These are phyloP conservation scores for Yamadazyma epiphylla DNA, from an alignment of 1,139 yeast genomes.

Conservation along the genomic window DNA sequence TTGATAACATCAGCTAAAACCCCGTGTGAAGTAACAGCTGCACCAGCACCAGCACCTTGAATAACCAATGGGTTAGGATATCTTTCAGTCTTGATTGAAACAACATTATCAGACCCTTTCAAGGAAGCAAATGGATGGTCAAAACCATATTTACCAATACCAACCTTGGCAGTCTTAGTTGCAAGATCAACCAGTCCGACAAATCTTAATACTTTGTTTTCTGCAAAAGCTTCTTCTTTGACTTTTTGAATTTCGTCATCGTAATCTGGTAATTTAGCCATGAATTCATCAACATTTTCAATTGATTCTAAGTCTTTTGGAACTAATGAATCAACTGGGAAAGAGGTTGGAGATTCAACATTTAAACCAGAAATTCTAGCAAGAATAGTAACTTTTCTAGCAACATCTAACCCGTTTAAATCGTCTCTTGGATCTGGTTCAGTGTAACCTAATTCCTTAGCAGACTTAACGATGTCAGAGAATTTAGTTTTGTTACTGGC, in stretches of 20 bases:
- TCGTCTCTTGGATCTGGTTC: slow-evolving; percentile 99
- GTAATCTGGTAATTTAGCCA: slow-evolving; percentile 74
- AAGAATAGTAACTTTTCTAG: slow-evolving; percentile 93
- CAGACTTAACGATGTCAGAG: slow-evolving; percentile 84
- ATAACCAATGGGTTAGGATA: slow-evolving; percentile 88
- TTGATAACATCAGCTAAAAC: slow-evolving; percentile 90
- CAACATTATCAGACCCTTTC: slow-evolving; percentile 94
- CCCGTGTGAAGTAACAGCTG: slow-evolving; percentile 98
- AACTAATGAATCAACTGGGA: slow-evolving; percentile 90
- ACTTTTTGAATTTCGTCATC: slow-evolving; percentile 76
- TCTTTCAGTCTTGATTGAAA: slow-evolving; percentile 86
- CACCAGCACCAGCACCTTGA: slow-evolving; percentile 99
- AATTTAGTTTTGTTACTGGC: slow-evolving; percentile 60
- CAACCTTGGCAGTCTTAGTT: slow-evolving; percentile 69
- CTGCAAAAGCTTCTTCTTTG: slow-evolving; percentile 76
- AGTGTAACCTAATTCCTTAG: slow-evolving; percentile 90
- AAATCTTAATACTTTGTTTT: slow-evolving; percentile 84
- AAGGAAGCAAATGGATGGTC: slow-evolving; percentile 95
- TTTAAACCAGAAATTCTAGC: slow-evolving; percentile 88
- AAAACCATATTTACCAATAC: slow-evolving; percentile 76
- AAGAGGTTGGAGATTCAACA: slow-evolving; percentile 89
- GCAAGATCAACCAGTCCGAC: slow-evolving; percentile 87
- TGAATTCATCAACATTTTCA: slow-evolving; percentile 68
- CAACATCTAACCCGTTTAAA: slow-evolving; percentile 94
- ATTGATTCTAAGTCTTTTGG: slow-evolving; percentile 82